phyloP scores from a whole-genome alignment of 371 early-diverging fungal species.

The Basidiobolus meristosporus region DNA sequence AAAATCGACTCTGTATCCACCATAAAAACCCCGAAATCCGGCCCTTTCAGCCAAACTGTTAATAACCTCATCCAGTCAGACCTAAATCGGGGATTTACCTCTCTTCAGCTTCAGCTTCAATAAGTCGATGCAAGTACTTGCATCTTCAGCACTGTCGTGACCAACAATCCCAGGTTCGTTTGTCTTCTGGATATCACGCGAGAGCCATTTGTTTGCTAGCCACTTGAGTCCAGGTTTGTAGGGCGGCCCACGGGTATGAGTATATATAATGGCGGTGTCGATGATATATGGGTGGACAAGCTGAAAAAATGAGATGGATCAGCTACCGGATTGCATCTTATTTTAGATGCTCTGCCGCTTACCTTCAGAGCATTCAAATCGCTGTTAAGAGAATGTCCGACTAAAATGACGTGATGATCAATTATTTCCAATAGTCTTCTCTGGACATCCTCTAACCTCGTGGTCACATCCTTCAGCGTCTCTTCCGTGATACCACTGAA shows the following conservation, averaged over 20 bases:
- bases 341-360: background rate
- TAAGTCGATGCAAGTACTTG: conserved; percentile 46
- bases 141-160: conserved; percentile 68
- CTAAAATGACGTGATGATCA: conserved; percentile 33
- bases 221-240: conserved; percentile 26
- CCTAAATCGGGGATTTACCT: conserved; percentile 3
- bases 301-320: conserved; percentile 6
- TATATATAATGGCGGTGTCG: conserved; percentile 49
- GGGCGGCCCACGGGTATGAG: conserved; percentile 34
- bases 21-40: conserved; percentile 19
- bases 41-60: conserved; percentile 4
- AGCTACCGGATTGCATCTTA: background rate
- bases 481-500: conserved; percentile 48
- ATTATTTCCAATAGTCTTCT: conserved; percentile 25
- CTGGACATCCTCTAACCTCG: conserved; percentile 32
- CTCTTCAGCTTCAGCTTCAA: conserved; percentile 30
- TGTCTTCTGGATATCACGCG: conserved; percentile 1
- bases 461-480: conserved; percentile 23
- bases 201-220: conserved; percentile 38
- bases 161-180: conserved; percentile 11
- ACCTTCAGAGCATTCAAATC: conserved; percentile 42
- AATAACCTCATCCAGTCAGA: background rate
- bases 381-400: conserved; percentile 58
- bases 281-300: conserved; percentile 40
- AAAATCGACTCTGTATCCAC: conserved; percentile 22